Percentiles rank a stretch among this genome's conserved stretches.
Evolutionary conservation across 2,329 filamentous ascomycete species (phyloP).

Genomic region (Trichophyton mentagrophytes): DNA sequence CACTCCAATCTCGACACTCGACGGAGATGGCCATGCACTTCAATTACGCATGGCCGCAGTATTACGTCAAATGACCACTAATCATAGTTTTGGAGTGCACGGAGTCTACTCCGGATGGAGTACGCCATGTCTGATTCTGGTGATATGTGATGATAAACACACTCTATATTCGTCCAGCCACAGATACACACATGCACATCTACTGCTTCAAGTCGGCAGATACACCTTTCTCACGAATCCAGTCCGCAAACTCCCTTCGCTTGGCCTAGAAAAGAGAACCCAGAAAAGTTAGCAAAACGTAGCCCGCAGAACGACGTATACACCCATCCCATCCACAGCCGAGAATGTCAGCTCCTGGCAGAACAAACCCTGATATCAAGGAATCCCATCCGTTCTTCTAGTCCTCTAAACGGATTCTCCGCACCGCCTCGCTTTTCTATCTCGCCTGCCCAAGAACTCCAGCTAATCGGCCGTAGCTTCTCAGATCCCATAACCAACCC

Average conservation of each 20-base stretch:
- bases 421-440: slow-evolving; percentile 54
- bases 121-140: neutral
- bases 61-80: too few species aligned
- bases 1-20: neutral
- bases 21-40: neutral
- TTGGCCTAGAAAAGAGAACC: slow-evolving; percentile 34
- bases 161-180: neutral
- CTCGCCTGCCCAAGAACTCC: slow-evolving; percentile 61
- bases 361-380: slow-evolving; percentile 64
- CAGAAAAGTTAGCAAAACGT: neutral
- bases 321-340: too few species aligned
- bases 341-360: neutral
- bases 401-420: slow-evolving; percentile 64
- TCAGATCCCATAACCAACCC: slow-evolving; percentile 71
- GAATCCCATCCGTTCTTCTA: slow-evolving; percentile 76
- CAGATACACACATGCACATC: neutral
- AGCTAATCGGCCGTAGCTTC: slow-evolving; percentile 74
- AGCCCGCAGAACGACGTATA: neutral
- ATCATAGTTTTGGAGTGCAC: too few species aligned
- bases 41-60: neutral
- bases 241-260: slow-evolving; percentile 64
- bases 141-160: neutral
- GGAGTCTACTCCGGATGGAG: too few species aligned
- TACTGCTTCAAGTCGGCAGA: neutral
- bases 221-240: slow-evolving; percentile 42